phyloP scores from a whole-genome alignment of 2,329 filamentous ascomycete species.

The Cytospora paraplurivora region DNA sequence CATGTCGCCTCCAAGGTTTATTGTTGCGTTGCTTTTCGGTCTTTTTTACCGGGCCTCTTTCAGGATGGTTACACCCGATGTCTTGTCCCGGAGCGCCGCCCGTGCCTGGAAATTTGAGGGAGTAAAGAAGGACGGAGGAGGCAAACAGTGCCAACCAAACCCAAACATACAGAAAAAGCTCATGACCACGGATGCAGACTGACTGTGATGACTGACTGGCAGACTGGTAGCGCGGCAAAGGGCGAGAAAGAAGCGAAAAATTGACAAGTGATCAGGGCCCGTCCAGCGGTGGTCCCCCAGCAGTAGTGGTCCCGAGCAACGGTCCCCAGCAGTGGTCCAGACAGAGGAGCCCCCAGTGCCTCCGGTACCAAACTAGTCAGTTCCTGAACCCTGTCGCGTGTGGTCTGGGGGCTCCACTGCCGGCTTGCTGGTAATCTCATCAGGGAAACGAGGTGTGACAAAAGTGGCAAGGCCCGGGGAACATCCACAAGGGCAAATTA shows the following conservation, averaged over 20 bases:
- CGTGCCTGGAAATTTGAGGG: conserved; percentile 1
- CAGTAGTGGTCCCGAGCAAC: too few relatives aligned
- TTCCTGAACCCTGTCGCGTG: conserved; percentile 12
- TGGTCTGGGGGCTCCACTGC: conserved; percentile 20
- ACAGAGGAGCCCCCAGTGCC: background rate
- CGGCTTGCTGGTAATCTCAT: conserved; percentile 21
- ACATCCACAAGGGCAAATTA: conserved; percentile 21
- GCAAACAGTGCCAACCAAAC: conserved; percentile 1
- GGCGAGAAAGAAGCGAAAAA: background rate
- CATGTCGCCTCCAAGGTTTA: background rate
- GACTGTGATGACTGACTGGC: background rate
- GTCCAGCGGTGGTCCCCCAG: background rate
- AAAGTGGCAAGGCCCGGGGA: conserved; percentile 18
- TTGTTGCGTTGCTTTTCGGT: background rate
- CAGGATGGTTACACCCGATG: background rate
- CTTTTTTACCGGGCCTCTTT: background rate
- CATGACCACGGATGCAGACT: background rate
- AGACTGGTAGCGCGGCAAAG: background rate
- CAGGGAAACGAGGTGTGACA: conserved; percentile 20
- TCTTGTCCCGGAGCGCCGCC: background rate
- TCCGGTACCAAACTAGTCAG: conserved; percentile 5
- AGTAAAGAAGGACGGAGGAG: background rate
- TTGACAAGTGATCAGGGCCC: background rate
- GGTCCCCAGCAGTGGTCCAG: too few relatives aligned
- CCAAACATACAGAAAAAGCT: background rate